A percentile compares a stretch with the other conserved stretches of the same genome.
phyloP scores from a whole-genome alignment of 495 filamentous ascomycete species.

The Penicillium angulare region DNA sequence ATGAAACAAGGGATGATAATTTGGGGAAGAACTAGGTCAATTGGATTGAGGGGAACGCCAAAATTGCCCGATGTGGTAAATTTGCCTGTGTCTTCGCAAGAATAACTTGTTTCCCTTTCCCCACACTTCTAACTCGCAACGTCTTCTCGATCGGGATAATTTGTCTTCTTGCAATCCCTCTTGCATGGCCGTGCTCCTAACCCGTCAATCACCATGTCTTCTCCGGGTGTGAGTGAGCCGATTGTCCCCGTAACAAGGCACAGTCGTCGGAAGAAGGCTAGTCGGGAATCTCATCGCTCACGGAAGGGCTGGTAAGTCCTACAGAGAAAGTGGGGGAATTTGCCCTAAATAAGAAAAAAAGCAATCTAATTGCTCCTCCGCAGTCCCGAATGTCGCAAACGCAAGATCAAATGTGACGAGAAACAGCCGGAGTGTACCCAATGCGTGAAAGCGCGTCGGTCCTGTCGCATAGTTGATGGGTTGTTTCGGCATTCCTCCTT shows the following conservation, averaged over 20 bases:
- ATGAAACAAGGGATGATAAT: not conserved
- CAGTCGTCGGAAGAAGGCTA: not conserved
- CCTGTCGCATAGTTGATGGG: slow-evolving; percentile 17
- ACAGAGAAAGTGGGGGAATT: not conserved
- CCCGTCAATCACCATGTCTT: not conserved
- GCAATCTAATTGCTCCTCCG: not conserved
- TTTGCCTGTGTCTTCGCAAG: not conserved
- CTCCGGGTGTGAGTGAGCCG: not conserved
- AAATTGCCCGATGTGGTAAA: not conserved
- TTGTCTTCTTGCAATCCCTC: too few relatives aligned
- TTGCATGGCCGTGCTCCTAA: not conserved
- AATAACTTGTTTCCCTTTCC: not conserved
- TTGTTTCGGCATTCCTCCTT: slow-evolving; percentile 15
- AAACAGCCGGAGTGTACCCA: slow-evolving; percentile 18
- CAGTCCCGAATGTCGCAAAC: slow-evolving; percentile 6
- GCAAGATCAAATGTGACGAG: slow-evolving; percentile 21
- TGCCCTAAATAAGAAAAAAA: not conserved
- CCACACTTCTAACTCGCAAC: not conserved
- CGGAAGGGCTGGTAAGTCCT: slow-evolving; percentile 7
- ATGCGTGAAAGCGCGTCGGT: slow-evolving; percentile 12
- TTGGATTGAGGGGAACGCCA: not conserved
- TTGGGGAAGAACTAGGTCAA: too few relatives aligned
- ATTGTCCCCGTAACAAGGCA: not conserved
- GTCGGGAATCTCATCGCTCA: slow-evolving; percentile 4
- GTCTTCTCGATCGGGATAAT: not conserved